Evolutionary conservation across 164 flowering plant species (phyloP).

Genomic region (Sedum album): DNA sequence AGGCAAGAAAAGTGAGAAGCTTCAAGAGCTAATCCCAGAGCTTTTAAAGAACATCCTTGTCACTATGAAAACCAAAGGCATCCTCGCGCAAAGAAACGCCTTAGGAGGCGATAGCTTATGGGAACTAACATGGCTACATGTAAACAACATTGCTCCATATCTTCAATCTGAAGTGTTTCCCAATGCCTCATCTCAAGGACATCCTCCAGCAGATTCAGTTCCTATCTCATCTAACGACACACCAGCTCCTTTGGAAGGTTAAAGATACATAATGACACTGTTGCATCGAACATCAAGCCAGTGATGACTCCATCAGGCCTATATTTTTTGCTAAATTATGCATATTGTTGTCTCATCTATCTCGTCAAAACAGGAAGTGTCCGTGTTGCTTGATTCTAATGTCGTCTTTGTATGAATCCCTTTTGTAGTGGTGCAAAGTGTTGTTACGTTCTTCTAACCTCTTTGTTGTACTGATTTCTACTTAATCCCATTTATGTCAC

Average conservation of each 20-base stretch:
- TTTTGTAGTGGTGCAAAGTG: too few relatives aligned
- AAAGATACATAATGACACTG: background rate
- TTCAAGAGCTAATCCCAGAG: constrained; percentile 16
- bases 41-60: constrained; percentile 13
- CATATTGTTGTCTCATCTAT: background rate
- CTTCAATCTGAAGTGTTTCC: constrained; percentile 19
- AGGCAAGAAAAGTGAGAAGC: constrained; percentile 16
- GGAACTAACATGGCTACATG: constrained; percentile 26
- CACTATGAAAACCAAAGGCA: constrained; percentile 26
- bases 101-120: constrained; percentile 31
- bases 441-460: too few relatives aligned
- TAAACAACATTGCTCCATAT: constrained; percentile 13
- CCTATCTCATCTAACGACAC: background rate
- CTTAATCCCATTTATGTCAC: too few relatives aligned
- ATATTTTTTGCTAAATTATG: background rate
- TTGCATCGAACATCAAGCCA: background rate
- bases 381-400: background rate
- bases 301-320: too few relatives aligned
- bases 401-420: too few relatives aligned
- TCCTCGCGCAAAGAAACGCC: constrained; percentile 22
- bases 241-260: background rate
- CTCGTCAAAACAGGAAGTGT: background rate
- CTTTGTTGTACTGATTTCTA: too few relatives aligned
- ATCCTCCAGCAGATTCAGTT: background rate
- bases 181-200: background rate